Evolutionary conservation across 2,329 filamentous ascomycete species (phyloP).

Genomic region (Exserohilum rostratum): DNA sequence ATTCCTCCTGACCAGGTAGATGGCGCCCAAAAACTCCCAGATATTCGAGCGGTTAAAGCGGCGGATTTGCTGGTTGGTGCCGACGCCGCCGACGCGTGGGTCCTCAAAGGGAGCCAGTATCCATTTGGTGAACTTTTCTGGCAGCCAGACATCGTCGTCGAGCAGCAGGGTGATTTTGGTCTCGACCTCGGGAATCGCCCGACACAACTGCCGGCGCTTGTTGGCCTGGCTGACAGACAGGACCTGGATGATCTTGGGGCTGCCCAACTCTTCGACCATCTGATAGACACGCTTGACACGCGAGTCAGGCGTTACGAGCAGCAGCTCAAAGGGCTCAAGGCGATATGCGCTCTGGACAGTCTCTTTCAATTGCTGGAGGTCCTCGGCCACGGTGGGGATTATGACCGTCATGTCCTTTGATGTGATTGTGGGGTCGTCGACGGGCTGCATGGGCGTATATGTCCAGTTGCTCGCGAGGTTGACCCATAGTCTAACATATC

Average conservation of each 20-base stretch:
- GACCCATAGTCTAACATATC: conserved; percentile 83
- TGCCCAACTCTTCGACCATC: conserved; percentile 56
- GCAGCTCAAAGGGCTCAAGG: conserved; percentile 72
- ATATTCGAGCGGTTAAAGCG: conserved; percentile 68
- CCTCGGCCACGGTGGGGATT: conserved; percentile 88
- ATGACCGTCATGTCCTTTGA: conserved; percentile 90
- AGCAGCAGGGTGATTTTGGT: conserved; percentile 90
- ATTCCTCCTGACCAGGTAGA: conserved; percentile 92
- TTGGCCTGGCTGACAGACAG: conserved; percentile 85
- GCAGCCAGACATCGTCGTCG: conserved; percentile 96
- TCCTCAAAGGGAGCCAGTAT: conserved; percentile 92
- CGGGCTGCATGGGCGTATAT: conserved; percentile 84
- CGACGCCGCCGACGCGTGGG: conserved; percentile 81
- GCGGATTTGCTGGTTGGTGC: conserved; percentile 85
- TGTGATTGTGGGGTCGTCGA: conserved; percentile 78
- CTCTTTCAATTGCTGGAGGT: conserved; percentile 79
- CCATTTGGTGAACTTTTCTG: conserved; percentile 83
- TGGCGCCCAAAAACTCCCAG: conserved; percentile 89
- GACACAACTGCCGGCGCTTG: conserved; percentile 91
- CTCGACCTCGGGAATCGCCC: conserved; percentile 82
- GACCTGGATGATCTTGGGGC: conserved; percentile 69
- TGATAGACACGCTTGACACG: conserved; percentile 72
- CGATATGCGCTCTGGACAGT: conserved; percentile 79
- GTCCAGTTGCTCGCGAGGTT: conserved; percentile 79
- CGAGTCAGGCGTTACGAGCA: conserved; percentile 85